Conservation (phyloP, 768 basidiomycete genomes). For the Mycena metata region DNA sequence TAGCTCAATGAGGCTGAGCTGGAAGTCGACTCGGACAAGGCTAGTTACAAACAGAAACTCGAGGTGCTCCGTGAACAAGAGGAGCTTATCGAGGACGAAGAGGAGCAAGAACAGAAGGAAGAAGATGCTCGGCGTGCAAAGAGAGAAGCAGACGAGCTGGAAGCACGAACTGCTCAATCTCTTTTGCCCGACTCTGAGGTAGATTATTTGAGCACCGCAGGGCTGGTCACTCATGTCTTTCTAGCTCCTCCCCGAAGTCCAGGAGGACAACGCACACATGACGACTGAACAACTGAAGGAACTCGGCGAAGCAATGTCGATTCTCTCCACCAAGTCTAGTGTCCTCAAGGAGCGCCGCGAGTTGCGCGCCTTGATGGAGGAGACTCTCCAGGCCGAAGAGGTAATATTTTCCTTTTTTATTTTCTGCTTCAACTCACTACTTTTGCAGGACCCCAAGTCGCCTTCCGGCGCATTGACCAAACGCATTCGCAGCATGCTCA, state of each 20-base stretch:
- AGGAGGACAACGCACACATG: slow-evolving; percentile 90
- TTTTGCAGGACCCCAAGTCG: slow-evolving; percentile 77
- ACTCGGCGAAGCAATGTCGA: slow-evolving; percentile 89
- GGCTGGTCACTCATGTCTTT: not conserved
- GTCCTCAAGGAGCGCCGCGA: slow-evolving; percentile 97
- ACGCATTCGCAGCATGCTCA: slow-evolving; percentile 95
- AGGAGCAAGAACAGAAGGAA: slow-evolving; percentile 97
- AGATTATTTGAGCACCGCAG: not conserved
- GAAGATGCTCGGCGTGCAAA: slow-evolving; percentile 90
- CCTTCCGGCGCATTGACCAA: slow-evolving; percentile 91
- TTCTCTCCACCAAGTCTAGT: slow-evolving; percentile 93
- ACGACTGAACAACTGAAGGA: slow-evolving; percentile 96
- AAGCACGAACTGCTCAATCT: slow-evolving; percentile 83
- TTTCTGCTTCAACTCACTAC: slow-evolving; percentile 24
- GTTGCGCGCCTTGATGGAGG: slow-evolving; percentile 91
- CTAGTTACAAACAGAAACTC: slow-evolving; percentile 97
- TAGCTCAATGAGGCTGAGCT: slow-evolving; percentile 98
- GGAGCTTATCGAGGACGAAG: slow-evolving; percentile 99
- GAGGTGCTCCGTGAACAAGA: slow-evolving; percentile 98
- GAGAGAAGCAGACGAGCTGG: slow-evolving; percentile 84
- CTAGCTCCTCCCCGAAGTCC: slow-evolving; percentile 75
- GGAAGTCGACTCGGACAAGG: slow-evolving; percentile 93
- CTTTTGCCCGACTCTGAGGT: slow-evolving; percentile 93
- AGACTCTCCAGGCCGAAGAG: slow-evolving; percentile 91
- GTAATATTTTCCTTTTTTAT: slow-evolving; percentile 52